These are phyloP conservation scores for Allodekkera sacchari DNA, from an alignment of 805 yeast genomes.

Conservation along the genomic window DNA sequence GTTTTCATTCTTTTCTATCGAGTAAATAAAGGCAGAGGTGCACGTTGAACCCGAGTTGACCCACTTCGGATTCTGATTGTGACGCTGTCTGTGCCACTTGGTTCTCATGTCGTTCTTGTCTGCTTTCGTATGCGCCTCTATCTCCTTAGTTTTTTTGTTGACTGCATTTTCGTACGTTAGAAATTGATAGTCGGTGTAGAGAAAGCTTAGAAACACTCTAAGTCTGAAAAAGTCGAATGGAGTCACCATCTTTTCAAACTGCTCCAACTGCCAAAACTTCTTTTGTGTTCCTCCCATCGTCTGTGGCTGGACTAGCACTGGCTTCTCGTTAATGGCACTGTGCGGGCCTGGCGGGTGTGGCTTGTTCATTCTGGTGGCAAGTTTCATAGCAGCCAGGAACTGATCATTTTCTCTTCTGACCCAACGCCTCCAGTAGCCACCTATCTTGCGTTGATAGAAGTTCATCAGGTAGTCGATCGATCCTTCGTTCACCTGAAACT, in stretches of 20 bases:
- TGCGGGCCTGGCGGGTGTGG: too few relatives aligned
- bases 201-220: slow-evolving; percentile 55
- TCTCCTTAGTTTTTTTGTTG: slow-evolving; percentile 6
- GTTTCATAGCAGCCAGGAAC: slow-evolving; percentile 14
- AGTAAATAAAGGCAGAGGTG: slow-evolving; percentile 24
- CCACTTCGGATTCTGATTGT: slow-evolving; percentile 3
- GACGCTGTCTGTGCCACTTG: neutral
- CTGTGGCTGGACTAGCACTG: slow-evolving; percentile 2
- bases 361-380: slow-evolving; percentile 8
- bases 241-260: slow-evolving; percentile 5
- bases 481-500: slow-evolving; percentile 26
- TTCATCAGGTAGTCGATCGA: slow-evolving; percentile 35
- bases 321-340: slow-evolving; percentile 3
- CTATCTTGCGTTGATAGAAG: slow-evolving; percentile 52
- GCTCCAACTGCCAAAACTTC: slow-evolving; percentile 3
- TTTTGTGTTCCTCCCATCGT: slow-evolving; percentile 5
- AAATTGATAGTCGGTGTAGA: slow-evolving; percentile 59
- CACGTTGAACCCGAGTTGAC: slow-evolving; percentile 29
- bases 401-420: slow-evolving; percentile 31
- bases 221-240: slow-evolving; percentile 48
- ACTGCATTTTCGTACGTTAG: slow-evolving; percentile 25
- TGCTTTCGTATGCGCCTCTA: slow-evolving; percentile 1
- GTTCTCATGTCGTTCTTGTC: slow-evolving; percentile 1
- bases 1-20: slow-evolving; percentile 20
- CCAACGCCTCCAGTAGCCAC: slow-evolving; percentile 84